These are phyloP conservation scores for Syzygium grande DNA, from an alignment of 345 rosid genomes.

Conservation along the genomic window DNA sequence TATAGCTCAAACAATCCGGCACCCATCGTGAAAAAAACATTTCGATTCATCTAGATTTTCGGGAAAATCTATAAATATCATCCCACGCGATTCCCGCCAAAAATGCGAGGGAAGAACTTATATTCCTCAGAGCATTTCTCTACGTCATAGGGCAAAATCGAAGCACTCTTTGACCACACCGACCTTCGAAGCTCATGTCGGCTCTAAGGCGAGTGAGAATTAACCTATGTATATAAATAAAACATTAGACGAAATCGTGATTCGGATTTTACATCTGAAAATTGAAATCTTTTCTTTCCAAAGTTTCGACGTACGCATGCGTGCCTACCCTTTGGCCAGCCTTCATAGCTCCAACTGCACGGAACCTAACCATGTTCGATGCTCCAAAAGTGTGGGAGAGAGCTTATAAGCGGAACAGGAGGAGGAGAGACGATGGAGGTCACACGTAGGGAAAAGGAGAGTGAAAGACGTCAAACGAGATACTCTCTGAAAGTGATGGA, in stretches of 20 bases:
- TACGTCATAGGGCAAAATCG: not conserved
- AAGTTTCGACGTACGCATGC: not conserved
- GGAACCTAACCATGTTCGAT: not conserved
- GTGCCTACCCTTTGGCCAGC: too few species aligned
- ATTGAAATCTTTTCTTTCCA: too few species aligned
- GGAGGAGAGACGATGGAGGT: too few species aligned
- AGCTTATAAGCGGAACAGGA: too few species aligned
- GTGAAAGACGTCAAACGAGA: not conserved
- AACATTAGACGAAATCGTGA: not conserved
- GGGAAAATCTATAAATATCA: not conserved
- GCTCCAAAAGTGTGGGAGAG: too few species aligned
- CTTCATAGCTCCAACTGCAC: too few species aligned
- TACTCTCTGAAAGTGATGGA: not conserved
- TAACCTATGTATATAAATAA: too few species aligned
- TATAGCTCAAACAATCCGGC: not conserved
- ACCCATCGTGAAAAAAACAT: not conserved
- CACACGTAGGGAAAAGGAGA: not conserved
- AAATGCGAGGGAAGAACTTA: not conserved
- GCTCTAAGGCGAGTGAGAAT: not conserved
- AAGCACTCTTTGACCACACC: not conserved
- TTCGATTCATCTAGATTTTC: not conserved
- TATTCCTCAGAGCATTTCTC: not conserved
- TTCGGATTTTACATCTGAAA: too few species aligned
- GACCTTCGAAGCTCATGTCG: too few species aligned
- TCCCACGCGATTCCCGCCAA: not conserved